phyloP scores from a whole-genome alignment of 2,329 filamentous ascomycete genomes.

The Fusarium buxicola region DNA sequence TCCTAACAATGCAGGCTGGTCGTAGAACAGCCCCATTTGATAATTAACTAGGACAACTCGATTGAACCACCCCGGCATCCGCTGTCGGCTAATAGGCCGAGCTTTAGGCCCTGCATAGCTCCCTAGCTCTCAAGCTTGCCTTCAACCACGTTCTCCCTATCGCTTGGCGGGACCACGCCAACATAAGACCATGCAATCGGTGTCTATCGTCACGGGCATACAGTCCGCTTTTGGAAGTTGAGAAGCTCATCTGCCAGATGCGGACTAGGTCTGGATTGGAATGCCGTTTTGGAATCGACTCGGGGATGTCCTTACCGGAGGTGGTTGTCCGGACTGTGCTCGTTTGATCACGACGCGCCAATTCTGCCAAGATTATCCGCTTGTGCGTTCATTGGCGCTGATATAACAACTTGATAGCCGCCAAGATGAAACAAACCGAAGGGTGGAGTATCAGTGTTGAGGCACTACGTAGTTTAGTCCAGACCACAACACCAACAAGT shows the following conservation, averaged over 20 bases:
- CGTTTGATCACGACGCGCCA: too few relatives aligned
- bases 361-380: constrained; percentile 1
- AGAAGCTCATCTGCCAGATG: neutral
- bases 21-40: too few relatives aligned
- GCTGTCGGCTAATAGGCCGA: neutral
- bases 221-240: constrained; percentile 7
- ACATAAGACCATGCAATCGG: constrained; percentile 7
- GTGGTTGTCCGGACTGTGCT: constrained; percentile 9
- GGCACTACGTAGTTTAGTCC: too few relatives aligned
- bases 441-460: constrained; percentile 2
- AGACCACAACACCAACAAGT: neutral
- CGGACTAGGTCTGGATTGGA: too few relatives aligned
- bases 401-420: neutral
- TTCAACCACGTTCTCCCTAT: constrained; percentile 3
- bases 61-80: too few relatives aligned
- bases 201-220: neutral
- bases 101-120: too few relatives aligned
- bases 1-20: too few relatives aligned
- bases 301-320: neutral
- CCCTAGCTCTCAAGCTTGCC: too few relatives aligned
- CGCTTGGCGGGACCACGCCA: neutral
- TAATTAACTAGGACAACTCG: too few relatives aligned
- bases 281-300: neutral
- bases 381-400: neutral
- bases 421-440: neutral